These are phyloP conservation scores for Inga laurina DNA, from an alignment of 306 rosid genomes.

Conservation along the genomic window DNA sequence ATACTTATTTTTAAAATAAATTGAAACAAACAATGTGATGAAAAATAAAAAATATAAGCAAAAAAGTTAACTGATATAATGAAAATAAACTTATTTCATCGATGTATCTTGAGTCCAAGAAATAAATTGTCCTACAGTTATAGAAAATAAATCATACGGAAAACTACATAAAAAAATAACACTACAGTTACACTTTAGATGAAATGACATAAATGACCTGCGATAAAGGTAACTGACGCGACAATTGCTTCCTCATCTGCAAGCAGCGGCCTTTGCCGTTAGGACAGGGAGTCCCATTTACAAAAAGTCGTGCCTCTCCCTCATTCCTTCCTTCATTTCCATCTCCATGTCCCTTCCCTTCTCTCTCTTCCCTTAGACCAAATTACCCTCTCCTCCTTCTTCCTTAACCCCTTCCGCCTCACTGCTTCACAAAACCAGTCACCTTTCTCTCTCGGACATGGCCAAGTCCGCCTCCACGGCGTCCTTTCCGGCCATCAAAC, in stretches of 20 bases:
- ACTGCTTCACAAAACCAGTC: not conserved
- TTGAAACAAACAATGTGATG: too few species aligned
- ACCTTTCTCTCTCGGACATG: constrained; percentile 34
- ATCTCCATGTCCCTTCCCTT: not conserved
- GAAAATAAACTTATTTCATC: too few species aligned
- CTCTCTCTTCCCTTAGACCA: constrained; percentile 11
- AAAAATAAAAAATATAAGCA: too few species aligned
- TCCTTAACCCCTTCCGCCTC: not conserved
- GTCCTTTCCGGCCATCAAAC: constrained; percentile 55
- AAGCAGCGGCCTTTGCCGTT: constrained; percentile 4
- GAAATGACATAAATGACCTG: not conserved
- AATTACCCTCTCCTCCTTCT: constrained; percentile 8
- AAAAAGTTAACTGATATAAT: not conserved
- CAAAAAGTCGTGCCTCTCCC: constrained; percentile 10
- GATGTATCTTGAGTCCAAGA: too few species aligned
- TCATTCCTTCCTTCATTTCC: constrained; percentile 22
- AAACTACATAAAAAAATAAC: too few species aligned
- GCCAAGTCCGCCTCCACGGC: constrained; percentile 42
- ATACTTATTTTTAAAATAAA: too few species aligned
- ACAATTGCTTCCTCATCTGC: constrained; percentile 1
- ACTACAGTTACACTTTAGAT: not conserved
- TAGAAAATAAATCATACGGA: too few species aligned
- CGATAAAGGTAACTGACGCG: constrained; percentile 1
- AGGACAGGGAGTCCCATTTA: constrained; percentile 4
- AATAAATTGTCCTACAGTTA: not conserved